These are phyloP conservation scores for Wallemia hederae DNA, from an alignment of 1,284 basidiomycete genomes.

Conservation along the genomic window DNA sequence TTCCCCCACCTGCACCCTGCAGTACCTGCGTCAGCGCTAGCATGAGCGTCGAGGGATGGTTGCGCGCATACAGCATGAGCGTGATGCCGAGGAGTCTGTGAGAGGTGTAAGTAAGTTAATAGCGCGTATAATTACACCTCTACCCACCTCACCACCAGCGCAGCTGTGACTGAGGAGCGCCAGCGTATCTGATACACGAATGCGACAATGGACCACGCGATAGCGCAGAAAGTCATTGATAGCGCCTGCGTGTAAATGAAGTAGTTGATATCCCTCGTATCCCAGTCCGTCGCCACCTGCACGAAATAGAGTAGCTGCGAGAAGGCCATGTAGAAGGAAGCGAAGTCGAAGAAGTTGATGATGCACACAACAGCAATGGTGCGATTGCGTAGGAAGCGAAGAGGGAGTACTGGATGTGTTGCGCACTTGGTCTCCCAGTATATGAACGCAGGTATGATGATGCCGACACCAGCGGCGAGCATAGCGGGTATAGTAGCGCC, in stretches of 20 bases:
- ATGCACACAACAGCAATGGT: neutral
- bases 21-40: constrained; percentile 26
- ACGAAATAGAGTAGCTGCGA: neutral
- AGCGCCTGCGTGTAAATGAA: neutral
- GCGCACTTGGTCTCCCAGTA: neutral
- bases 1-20: constrained; percentile 48
- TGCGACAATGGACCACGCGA: neutral
- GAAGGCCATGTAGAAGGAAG: neutral
- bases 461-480: neutral
- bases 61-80: neutral
- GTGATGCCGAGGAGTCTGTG: neutral
- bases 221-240: neutral
- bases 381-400: neutral
- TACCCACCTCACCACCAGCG: neutral
- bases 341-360: constrained; percentile 1
- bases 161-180: neutral
- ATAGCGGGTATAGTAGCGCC: neutral
- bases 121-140: neutral
- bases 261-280: neutral
- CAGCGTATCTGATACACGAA: neutral
- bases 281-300: neutral
- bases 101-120: neutral
- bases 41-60: constrained; percentile 11
- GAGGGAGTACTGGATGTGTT: neutral
- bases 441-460: neutral